Evolutionary conservation across 257 asterid species (phyloP).

Genomic region (Solanum microdontum): DNA sequence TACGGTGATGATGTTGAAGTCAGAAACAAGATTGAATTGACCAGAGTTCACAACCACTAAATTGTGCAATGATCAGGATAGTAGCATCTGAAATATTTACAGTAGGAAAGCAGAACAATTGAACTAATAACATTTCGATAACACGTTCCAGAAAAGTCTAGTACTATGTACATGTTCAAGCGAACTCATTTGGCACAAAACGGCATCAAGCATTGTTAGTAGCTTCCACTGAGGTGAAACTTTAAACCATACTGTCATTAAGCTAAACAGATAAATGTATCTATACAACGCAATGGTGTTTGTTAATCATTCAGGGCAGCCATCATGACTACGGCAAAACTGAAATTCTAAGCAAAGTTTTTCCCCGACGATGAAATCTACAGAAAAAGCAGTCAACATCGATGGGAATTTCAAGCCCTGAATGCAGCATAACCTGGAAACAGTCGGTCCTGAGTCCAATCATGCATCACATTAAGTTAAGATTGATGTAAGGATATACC

Average conservation of each 20-base stretch:
- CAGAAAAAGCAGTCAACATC: neutral
- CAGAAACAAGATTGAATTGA: neutral
- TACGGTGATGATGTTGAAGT: neutral
- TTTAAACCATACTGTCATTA: neutral
- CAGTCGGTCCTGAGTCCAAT: constrained; percentile 7
- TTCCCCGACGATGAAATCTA: constrained; percentile 7
- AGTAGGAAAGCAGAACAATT: neutral
- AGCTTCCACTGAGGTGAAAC: neutral
- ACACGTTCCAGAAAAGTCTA: neutral
- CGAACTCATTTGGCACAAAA: neutral
- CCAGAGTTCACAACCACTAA: neutral
- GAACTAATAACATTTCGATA: neutral
- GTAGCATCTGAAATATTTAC: neutral
- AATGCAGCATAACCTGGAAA: neutral
- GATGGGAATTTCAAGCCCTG: neutral
- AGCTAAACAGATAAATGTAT: constrained; percentile 11
- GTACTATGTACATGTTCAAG: neutral
- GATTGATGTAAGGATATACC: neutral
- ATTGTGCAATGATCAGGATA: neutral
- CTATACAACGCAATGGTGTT: constrained; percentile 46
- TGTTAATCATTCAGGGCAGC: constrained; percentile 19
- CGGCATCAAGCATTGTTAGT: neutral
- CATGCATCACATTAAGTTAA: constrained; percentile 25
- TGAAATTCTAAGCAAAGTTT: constrained; percentile 1
- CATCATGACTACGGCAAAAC: constrained; percentile 20